Conservation (phyloP, 306 rosid species). For the Vigna mungo region DNA sequence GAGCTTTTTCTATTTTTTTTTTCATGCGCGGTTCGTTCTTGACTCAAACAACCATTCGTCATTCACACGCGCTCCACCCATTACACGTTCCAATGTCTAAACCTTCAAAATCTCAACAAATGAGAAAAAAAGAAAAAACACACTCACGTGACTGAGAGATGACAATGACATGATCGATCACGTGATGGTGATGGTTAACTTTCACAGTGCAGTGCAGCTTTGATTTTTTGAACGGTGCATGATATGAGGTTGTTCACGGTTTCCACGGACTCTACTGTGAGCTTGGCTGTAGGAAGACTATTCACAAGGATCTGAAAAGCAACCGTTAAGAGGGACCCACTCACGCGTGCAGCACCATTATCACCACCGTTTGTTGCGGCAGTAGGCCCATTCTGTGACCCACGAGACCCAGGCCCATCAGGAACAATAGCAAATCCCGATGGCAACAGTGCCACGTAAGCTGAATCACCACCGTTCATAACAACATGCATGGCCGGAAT, state of each 20-base stretch:
- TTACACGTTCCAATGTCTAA: not conserved
- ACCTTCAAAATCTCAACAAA: not conserved
- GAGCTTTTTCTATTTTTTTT: slow-evolving; percentile 32
- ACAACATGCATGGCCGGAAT: slow-evolving; percentile 98
- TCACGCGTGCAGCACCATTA: slow-evolving; percentile 44
- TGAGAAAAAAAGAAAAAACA: not conserved
- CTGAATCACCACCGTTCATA: slow-evolving; percentile 96
- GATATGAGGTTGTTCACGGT: slow-evolving; percentile 92
- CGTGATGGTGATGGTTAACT: slow-evolving; percentile 48
- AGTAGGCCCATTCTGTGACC: slow-evolving; percentile 4
- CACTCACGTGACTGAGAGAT: slow-evolving; percentile 20
- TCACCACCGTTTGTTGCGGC: not conserved
- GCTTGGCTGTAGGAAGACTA: slow-evolving; percentile 89
- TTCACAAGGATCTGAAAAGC: slow-evolving; percentile 96
- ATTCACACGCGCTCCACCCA: slow-evolving; percentile 39
- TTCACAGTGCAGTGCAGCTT: slow-evolving; percentile 82
- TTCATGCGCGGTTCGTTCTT: slow-evolving; percentile 94
- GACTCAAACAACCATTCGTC: slow-evolving; percentile 72
- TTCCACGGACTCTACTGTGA: slow-evolving; percentile 94
- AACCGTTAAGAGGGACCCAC: slow-evolving; percentile 90
- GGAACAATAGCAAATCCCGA: slow-evolving; percentile 91
- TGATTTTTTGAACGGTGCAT: slow-evolving; percentile 94
- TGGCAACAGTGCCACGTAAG: slow-evolving; percentile 88
- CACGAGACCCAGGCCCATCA: slow-evolving; percentile 76
- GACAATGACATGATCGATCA: not conserved